Conservation (phyloP, 768 basidiomycete species). For the Leccinum imitatum region DNA sequence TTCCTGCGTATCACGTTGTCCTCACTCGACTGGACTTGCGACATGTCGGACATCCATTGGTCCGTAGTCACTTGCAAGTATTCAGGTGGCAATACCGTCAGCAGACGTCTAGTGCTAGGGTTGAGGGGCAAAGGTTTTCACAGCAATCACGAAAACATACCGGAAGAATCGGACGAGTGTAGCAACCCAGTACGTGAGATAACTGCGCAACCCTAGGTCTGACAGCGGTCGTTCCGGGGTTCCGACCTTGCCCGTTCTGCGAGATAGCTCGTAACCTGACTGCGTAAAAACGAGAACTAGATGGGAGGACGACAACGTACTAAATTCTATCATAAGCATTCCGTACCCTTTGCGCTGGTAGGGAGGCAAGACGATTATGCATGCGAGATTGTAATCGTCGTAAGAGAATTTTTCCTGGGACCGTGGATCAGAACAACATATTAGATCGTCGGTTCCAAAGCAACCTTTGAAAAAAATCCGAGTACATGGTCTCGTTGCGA, state of each 20-base stretch:
- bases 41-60: slow-evolving; percentile 44
- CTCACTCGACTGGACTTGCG: slow-evolving; percentile 33
- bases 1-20: slow-evolving; percentile 39
- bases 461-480: slow-evolving; percentile 66
- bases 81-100: slow-evolving; percentile 61
- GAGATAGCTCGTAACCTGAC: slow-evolving; percentile 89
- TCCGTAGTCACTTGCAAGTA: slow-evolving; percentile 43
- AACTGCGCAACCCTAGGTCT: slow-evolving; percentile 87
- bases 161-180: slow-evolving; percentile 83
- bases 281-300: background rate
- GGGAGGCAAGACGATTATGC: slow-evolving; percentile 93
- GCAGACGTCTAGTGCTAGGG: slow-evolving; percentile 43
- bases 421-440: background rate
- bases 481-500: slow-evolving; percentile 79
- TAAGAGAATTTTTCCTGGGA: slow-evolving; percentile 88
- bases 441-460: background rate
- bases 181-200: slow-evolving; percentile 85
- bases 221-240: slow-evolving; percentile 96
- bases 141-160: slow-evolving; percentile 34
- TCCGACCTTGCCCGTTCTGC: slow-evolving; percentile 73
- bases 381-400: slow-evolving; percentile 96
- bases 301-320: slow-evolving; percentile 46
- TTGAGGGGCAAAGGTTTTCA: background rate
- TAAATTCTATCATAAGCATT: slow-evolving; percentile 97
- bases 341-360: slow-evolving; percentile 89